Base-by-base conservation (phyloP, 495 filamentous ascomycete genomes). In the Trichocladium antarcticum region DNA sequence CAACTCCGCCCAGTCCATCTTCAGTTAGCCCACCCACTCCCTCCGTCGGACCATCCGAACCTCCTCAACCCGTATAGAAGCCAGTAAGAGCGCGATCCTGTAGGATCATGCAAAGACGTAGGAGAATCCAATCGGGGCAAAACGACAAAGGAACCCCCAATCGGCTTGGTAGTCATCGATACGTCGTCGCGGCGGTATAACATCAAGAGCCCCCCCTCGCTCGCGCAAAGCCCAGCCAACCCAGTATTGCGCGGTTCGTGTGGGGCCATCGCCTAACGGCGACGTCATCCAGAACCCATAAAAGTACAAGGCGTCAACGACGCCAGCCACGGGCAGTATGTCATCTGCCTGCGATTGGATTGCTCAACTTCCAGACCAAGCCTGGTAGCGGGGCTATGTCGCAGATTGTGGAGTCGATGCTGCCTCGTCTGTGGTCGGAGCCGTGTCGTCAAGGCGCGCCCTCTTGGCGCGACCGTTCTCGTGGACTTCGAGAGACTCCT, bases 401-500 rank as follows among this genome's bases (percentile, higher is more conserved):
- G 34, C 48, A 34, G 41, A 22, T 21, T 39, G 40, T 6, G 48
- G 14, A 17, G 41, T 29, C 17, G 35, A 22, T 38, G 16, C 41
- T 12, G 48, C 24, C 24, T 44, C 42, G 16, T 50, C 48, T 7
- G 35, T 32, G 22, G 6, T 42, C 15, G 22, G 2, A 5, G 40
- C 31, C 20, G 24, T 17, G 3, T 68, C 64, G 15, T 68, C 66
- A 3, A 69, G 39, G 6, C 64, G 64, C 9, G 57, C 54, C 52
- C 50, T 70, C 55, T 71, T 71, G 28, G 61, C 59, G 28, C 60
- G 63, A 46, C 65, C 59, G 11, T 32, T 53, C 37, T 72, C 69
- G 9, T 64, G 50, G 3, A 53, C 53, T 36, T 66, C 63, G 12
- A 50, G 43, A 27, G 70, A 60, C 17, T 57, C 67, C 47, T 68